Evolutionary conservation across 495 filamentous ascomycete species (phyloP).

Genomic region (Aspergillus steynii): DNA sequence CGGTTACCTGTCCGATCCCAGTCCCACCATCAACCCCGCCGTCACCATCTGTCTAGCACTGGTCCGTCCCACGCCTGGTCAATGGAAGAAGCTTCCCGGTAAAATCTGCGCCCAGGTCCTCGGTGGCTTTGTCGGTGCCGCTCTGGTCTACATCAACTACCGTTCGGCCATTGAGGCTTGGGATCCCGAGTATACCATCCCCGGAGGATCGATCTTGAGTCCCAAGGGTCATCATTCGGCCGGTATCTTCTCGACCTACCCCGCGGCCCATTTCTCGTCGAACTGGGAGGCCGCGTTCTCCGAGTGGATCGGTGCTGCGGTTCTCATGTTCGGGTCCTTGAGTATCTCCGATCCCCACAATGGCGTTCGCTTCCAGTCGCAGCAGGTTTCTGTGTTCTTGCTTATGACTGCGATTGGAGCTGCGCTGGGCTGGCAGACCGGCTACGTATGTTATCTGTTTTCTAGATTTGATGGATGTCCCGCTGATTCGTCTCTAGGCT

Average conservation of each 20-base stretch:
- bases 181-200: constrained; percentile 42
- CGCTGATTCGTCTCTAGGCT: constrained; percentile 24
- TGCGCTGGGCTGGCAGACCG: constrained; percentile 38
- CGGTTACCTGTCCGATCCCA: constrained; percentile 31
- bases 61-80: constrained; percentile 29
- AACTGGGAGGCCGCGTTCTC: constrained; percentile 40
- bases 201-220: constrained; percentile 37
- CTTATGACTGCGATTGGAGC: constrained; percentile 35
- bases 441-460: constrained; percentile 29
- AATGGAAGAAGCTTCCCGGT: constrained; percentile 33
- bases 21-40: constrained; percentile 36
- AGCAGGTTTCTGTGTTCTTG: constrained; percentile 33
- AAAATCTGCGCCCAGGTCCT: constrained; percentile 35
- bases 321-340: constrained; percentile 35
- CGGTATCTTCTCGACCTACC: constrained; percentile 38
- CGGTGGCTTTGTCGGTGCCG: constrained; percentile 36
- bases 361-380: constrained; percentile 27
- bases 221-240: constrained; percentile 36
- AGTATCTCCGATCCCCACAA: constrained; percentile 32
- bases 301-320: constrained; percentile 32
- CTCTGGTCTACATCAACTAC: constrained; percentile 38
- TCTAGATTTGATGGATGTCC: not conserved
- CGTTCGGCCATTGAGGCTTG: constrained; percentile 35
- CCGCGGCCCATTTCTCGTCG: constrained; percentile 24
- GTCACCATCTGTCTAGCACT: constrained; percentile 31